Base-by-base conservation (phyloP, 768 basidiomycete species). In the Suillus paluster region DNA sequence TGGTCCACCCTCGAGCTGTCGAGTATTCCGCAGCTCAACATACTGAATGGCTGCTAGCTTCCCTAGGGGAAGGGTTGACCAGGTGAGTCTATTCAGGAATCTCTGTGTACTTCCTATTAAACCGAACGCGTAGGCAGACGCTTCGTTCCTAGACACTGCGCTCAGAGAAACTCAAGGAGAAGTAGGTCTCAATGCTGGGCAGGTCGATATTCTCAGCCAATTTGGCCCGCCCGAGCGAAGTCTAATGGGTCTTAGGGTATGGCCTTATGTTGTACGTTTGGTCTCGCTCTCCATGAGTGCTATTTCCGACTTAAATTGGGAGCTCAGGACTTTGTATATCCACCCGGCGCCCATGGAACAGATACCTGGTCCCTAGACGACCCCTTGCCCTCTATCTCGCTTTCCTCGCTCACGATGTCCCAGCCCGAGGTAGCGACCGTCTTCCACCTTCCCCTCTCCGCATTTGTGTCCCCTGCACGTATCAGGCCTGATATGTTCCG, bases 141-240 rank as follows among this genome's bases (percentile, higher is more conserved):
- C 71, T 33, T 85, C 86, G 0, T 79, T 86, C 44, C 66, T 85
- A 23, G 78, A 80, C 48, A 79, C 86, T 6, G 91, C 90, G 11
- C 71, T 93, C 42, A 79, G 92, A 55, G 92, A 94, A 76, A 88
- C 90, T 0, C 77, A 82, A 23, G 92, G 93, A 70, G 92, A 94
- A 71, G 72, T 92, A 50, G 89, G 89, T 7, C 80, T 93, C 46
- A 69, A 73, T 36, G 81, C 86, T 15, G 69, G 75, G 38, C 82
- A 84, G 65, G 77, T 94, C 23, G 86, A 92, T 56, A 75, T 91
- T 49, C 74, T 92, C 1, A 91, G 91, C 7, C 73, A 81, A 60
- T 76, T 92, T 17, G 85, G 86, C 10, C 86, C 90, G 5, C 79
- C 89, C 1, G 84, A 89, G 70, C 67, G 79, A 34, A 89, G 85